phyloP scores from a whole-genome alignment of 371 early-diverging fungal genomes.

The Encephalitozoon cuniculi region DNA sequence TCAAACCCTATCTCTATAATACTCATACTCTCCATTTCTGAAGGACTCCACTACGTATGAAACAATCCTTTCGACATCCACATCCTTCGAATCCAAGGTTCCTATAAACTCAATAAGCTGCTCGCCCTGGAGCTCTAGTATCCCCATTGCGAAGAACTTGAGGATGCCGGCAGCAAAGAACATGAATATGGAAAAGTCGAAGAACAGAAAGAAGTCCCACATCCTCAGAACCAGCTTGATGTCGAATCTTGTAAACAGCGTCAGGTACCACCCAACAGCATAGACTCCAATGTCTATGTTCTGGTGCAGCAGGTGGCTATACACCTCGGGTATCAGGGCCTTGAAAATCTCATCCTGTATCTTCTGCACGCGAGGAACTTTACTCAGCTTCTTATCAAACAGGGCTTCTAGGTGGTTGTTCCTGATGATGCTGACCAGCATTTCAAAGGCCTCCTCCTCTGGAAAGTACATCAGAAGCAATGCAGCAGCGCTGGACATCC shows the following conservation, averaged over 20 bases:
- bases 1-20: neutral
- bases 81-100: conserved; percentile 21
- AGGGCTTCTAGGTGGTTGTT: conserved; percentile 53
- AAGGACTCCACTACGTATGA: neutral
- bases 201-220: conserved; percentile 59
- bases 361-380: conserved; percentile 46
- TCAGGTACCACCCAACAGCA: conserved; percentile 60
- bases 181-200: conserved; percentile 56
- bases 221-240: conserved; percentile 48
- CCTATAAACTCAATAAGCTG: conserved; percentile 43
- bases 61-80: conserved; percentile 43
- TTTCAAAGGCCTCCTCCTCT: conserved; percentile 56
- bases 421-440: conserved; percentile 48
- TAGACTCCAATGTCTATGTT: conserved; percentile 45
- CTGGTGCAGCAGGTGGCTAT: conserved; percentile 34
- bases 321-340: conserved; percentile 51
- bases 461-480: conserved; percentile 59
- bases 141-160: conserved; percentile 18
- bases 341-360: conserved; percentile 52
- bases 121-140: conserved; percentile 36
- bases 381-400: conserved; percentile 58
- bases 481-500: conserved; percentile 59
- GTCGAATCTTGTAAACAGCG: conserved; percentile 60
- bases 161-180: conserved; percentile 55
- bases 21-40: conserved; percentile 4